These are phyloP conservation scores for Balakata baccata DNA, from an alignment of 345 rosid species.

Conservation along the genomic window DNA sequence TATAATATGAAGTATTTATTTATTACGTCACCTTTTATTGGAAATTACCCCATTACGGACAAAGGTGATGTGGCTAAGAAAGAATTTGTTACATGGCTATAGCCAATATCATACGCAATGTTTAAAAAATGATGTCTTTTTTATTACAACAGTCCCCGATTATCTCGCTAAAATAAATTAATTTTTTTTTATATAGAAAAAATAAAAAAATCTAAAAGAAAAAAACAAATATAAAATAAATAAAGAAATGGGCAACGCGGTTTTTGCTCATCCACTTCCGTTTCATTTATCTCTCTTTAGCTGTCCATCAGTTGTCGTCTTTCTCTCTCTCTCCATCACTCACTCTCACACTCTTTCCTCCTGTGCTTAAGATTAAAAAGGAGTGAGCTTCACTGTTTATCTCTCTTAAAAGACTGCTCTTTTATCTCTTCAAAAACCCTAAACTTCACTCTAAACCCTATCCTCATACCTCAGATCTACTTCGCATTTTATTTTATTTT, in stretches of 20 bases:
- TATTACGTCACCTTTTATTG: no score
- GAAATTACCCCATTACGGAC: no score
- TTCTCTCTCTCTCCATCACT: slow-evolving; percentile 4
- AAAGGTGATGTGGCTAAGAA: no score
- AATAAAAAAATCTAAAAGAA: not conserved
- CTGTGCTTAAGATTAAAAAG: no score
- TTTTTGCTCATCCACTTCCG: slow-evolving; percentile 11
- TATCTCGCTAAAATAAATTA: not conserved
- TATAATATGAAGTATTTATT: no score
- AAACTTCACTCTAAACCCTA: slow-evolving; percentile 18
- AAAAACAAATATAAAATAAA: not conserved
- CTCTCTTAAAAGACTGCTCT: not conserved
- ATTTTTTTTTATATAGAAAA: not conserved
- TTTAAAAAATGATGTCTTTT: not conserved
- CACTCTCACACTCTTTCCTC: not conserved
- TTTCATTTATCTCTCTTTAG: not conserved
- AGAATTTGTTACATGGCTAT: no score
- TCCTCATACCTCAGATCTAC: slow-evolving; percentile 28
- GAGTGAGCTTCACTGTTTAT: not conserved
- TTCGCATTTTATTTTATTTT: not conserved
- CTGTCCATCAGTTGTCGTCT: slow-evolving; percentile 13
- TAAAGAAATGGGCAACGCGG: slow-evolving; percentile 21
- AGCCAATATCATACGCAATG: no score
- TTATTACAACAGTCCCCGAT: slow-evolving; percentile 2
- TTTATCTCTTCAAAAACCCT: slow-evolving; percentile 1